Evolutionary conservation across 1,139 yeast genomes (phyloP), one percentile per base, ranked within the genome.

Genomic region (Candida tetrigidarum): DNA sequence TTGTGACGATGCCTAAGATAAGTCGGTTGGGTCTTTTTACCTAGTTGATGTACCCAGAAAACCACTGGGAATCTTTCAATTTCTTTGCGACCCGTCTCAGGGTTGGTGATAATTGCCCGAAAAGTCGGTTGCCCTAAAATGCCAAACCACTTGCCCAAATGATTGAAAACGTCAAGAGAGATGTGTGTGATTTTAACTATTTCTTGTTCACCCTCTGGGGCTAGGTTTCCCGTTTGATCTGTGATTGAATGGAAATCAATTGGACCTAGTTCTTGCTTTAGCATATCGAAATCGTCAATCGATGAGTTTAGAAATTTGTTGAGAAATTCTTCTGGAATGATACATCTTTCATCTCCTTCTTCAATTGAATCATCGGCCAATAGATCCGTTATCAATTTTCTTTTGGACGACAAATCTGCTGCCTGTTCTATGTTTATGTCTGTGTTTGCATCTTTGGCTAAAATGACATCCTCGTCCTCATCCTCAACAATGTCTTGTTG

Each of bases 131-230:
- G 57, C 0, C 75, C 74, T 2, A 62, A 53, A 12, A 77, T 42
- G 0, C 86, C 87, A 59, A 83, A 83, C 84, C 86, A 80, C 22
- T 70, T 67, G 1, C 60, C 59, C 12, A 84, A 60, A 45, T 69
- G 55, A 2, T 67, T 56, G 54, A 79, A 84, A 1, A 74, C 69
- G 2, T 62, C 59, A 2, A 73, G 71, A 0, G 78, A 66, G 0
- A 83, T 59, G 63, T 55, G 54, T 22, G 51, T 52, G 3, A 69
- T 60, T 18, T 61, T 63, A n/a, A 58, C 58, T 0, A 68, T 63
- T 5, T 57, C 51, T 3, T 57, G 50, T 15, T 57, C 59, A 18
- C 44, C 37, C 38, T 66, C 70, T 3, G 66, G 63, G 36, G 52
- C 62, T 43, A 73, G 56, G 33, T 57, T 58, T 9, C 78, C 78